Conservation (phyloP, 352 stramenopile species). For the Salisapilia sapeloensis region DNA sequence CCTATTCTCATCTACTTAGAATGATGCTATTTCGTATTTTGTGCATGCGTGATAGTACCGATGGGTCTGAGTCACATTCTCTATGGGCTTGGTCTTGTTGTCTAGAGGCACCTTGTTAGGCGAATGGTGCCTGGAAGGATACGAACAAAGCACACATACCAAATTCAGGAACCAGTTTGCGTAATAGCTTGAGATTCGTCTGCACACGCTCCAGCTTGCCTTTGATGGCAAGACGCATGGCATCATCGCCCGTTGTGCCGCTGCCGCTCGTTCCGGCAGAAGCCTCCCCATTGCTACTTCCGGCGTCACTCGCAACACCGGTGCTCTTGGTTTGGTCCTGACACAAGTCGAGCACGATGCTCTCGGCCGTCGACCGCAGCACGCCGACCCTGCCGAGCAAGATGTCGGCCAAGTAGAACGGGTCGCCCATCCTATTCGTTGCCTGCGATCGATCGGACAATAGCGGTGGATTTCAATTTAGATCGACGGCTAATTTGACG, state of each 20-base stretch:
- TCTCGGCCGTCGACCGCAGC: constrained; percentile 68
- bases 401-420: constrained; percentile 79
- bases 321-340: constrained; percentile 50
- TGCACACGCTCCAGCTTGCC: constrained; percentile 75
- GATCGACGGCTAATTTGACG: too few species aligned
- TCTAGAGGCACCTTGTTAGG: constrained; percentile 18
- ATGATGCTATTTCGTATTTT: constrained; percentile 1
- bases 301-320: constrained; percentile 32
- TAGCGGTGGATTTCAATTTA: too few species aligned
- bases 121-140: not conserved
- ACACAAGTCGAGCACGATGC: constrained; percentile 71
- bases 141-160: constrained; percentile 11
- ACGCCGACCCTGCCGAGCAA: constrained; percentile 66
- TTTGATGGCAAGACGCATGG: constrained; percentile 61
- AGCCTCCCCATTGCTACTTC: constrained; percentile 4
- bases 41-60: constrained; percentile 9
- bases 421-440: constrained; percentile 84
- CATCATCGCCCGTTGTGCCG: constrained; percentile 24
- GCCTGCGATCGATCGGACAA: too few species aligned
- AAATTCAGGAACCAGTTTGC: constrained; percentile 71
- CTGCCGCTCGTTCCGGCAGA: constrained; percentile 1
- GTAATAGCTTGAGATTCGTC: constrained; percentile 72
- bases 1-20: constrained; percentile 3
- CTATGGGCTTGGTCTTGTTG: constrained; percentile 75
- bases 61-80: constrained; percentile 72